These are phyloP conservation scores for Jimgerdemannia lactiflua DNA, from an alignment of 192 early-diverging fungal species.

Conservation along the genomic window DNA sequence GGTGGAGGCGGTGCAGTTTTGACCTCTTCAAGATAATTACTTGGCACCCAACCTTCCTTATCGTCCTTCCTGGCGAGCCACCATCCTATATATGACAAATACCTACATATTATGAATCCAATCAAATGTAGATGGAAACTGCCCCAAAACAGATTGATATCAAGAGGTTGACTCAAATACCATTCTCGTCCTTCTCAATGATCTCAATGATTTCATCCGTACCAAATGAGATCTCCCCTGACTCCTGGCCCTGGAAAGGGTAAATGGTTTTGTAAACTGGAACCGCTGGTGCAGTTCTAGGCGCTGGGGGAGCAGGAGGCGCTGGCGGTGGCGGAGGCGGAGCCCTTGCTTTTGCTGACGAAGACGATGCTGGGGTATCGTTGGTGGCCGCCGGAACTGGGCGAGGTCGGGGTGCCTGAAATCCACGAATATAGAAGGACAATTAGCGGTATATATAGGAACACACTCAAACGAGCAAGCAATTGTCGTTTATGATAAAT, in stretches of 20 bases:
- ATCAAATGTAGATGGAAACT: not conserved
- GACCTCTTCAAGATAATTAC: constrained; percentile 69
- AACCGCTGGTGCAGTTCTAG: constrained; percentile 34
- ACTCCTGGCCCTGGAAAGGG: constrained; percentile 58
- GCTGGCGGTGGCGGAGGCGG: constrained; percentile 47
- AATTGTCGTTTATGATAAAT: not conserved
- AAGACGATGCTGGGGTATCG: not conserved
- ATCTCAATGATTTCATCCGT: constrained; percentile 68
- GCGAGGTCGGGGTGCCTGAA: constrained; percentile 6
- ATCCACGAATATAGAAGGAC: too few relatives aligned
- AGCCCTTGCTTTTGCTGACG: not conserved
- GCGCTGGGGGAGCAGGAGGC: constrained; percentile 39
- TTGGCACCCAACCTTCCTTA: constrained; percentile 75
- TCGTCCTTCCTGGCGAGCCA: constrained; percentile 56
- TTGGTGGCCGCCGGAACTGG: not conserved
- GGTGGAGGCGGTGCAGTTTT: constrained; percentile 37
- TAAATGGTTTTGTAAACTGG: constrained; percentile 68
- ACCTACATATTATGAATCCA: too few relatives aligned
- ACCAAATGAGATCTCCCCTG: constrained; percentile 64
- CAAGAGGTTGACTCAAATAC: constrained; percentile 46
- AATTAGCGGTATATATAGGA: too few relatives aligned
- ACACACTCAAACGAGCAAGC: too few relatives aligned
- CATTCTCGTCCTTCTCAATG: constrained; percentile 58
- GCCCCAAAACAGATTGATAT: not conserved
- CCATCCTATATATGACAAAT: constrained; percentile 39